These are phyloP conservation scores for Candida ulmi DNA, from an alignment of 805 yeast genomes.

Conservation along the genomic window DNA sequence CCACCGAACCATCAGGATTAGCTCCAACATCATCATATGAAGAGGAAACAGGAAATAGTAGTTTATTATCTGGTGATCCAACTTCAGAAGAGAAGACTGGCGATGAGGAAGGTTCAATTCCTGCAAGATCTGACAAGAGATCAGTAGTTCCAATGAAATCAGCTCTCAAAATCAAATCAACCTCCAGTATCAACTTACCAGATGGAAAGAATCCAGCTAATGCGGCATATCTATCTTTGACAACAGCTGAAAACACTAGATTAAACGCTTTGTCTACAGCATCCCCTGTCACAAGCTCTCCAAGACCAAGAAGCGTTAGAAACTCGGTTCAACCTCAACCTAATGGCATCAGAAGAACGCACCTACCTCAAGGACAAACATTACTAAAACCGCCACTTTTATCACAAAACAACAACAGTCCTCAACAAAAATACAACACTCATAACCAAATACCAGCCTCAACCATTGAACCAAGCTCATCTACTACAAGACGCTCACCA, in stretches of 20 bases:
- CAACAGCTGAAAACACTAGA: conserved; percentile 78
- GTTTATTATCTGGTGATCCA: conserved; percentile 8
- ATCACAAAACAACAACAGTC: conserved; percentile 6
- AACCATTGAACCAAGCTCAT: conserved; percentile 16
- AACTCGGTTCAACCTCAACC: conserved; percentile 5
- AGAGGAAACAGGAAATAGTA: conserved; percentile 5
- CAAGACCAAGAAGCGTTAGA: conserved; percentile 17
- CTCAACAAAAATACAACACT: not conserved
- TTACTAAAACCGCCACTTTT: not conserved
- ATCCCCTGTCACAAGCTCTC: conserved; percentile 8
- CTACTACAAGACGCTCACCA: not conserved
- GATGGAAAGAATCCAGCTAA: conserved; percentile 38
- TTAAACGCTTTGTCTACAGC: conserved; percentile 52
- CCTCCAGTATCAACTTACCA: conserved; percentile 17
- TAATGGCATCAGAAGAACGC: not conserved
- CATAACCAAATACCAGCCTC: conserved; percentile 5
- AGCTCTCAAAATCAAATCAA: conserved; percentile 30
- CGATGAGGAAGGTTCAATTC: conserved; percentile 19
- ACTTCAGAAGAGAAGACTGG: conserved; percentile 2
- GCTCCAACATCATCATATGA: not conserved
- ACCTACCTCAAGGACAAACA: not conserved
- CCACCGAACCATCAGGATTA: not conserved
- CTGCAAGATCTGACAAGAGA: conserved; percentile 30
- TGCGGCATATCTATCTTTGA: conserved; percentile 57
- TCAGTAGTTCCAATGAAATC: conserved; percentile 39